Percentiles rank a stretch among this genome's conserved stretches.
These are phyloP conservation scores for Cyphellophora attinorum DNA, from an alignment of 2,329 filamentous ascomycete genomes.

Conservation along the genomic window DNA sequence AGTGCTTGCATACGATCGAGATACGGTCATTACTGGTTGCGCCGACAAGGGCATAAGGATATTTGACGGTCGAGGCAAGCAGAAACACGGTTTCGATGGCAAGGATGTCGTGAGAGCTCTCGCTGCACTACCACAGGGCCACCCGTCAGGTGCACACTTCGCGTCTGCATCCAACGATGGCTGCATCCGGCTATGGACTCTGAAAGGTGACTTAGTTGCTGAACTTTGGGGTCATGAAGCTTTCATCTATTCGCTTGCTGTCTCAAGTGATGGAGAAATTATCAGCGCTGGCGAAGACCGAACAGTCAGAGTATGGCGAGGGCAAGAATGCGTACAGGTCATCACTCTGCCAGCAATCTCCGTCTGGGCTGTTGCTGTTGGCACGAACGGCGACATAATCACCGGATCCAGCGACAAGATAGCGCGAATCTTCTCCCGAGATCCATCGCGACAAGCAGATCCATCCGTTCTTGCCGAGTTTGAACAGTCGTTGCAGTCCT, in stretches of 20 bases:
- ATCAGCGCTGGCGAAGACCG: constrained; percentile 80
- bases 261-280: constrained; percentile 72
- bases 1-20: constrained; percentile 72
- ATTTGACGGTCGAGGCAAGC: constrained; percentile 57
- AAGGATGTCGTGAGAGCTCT: constrained; percentile 82
- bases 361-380: constrained; percentile 86
- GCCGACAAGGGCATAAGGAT: constrained; percentile 85
- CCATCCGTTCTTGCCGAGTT: constrained; percentile 62
- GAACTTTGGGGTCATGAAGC: constrained; percentile 83
- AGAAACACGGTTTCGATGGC: constrained; percentile 56
- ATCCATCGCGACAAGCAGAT: constrained; percentile 58
- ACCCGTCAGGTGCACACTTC: constrained; percentile 80
- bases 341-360: constrained; percentile 96
- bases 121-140: constrained; percentile 64
- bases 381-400: constrained; percentile 78
- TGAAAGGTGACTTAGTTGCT: constrained; percentile 65
- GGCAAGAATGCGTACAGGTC: constrained; percentile 75
- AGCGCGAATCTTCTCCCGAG: constrained; percentile 74
- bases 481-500: constrained; percentile 70
- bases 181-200: constrained; percentile 74
- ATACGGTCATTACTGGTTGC: constrained; percentile 76
- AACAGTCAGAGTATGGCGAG: constrained; percentile 84
- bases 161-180: constrained; percentile 92
- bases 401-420: constrained; percentile 83
- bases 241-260: constrained; percentile 81